A percentile compares a stretch with the other conserved stretches of the same genome.
Conservation (phyloP, 345 rosid species). For the Abelmoschus esculentus region DNA sequence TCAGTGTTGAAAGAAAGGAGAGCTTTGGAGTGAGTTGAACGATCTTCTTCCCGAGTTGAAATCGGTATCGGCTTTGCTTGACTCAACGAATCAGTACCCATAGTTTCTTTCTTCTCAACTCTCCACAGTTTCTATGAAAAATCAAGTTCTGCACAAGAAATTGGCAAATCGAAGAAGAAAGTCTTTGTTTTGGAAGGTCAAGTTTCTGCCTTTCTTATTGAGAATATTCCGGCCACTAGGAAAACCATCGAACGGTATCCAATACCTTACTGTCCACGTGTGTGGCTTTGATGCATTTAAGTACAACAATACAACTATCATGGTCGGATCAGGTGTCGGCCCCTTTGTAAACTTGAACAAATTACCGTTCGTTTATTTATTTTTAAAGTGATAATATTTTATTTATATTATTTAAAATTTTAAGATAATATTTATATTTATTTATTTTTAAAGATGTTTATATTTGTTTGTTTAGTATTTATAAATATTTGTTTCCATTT, state of each 20-base stretch:
- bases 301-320: neutral
- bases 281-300: neutral
- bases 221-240: no score
- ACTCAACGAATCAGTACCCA: slow-evolving; percentile 34
- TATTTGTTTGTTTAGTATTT: no score
- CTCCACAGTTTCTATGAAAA: neutral
- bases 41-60: slow-evolving; percentile 38
- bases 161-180: no score
- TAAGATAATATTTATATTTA: no score
- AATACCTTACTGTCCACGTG: neutral
- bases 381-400: neutral
- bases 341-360: no score
- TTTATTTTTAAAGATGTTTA: no score
- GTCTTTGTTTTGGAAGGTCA: no score
- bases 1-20: slow-evolving; percentile 49
- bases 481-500: no score
- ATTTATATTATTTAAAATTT: no score
- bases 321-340: neutral
- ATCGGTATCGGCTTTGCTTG: slow-evolving; percentile 28
- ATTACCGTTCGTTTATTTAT: no score
- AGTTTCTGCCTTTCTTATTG: no score
- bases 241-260: no score
- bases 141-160: neutral
- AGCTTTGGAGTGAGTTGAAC: slow-evolving; percentile 38
- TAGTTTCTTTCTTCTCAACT: slow-evolving; percentile 13